A percentile compares a stretch with the other conserved stretches of the same genome.
Evolutionary conservation across 441 rosid species (phyloP).

Genomic region (Pelargonium fulgidum): DNA sequence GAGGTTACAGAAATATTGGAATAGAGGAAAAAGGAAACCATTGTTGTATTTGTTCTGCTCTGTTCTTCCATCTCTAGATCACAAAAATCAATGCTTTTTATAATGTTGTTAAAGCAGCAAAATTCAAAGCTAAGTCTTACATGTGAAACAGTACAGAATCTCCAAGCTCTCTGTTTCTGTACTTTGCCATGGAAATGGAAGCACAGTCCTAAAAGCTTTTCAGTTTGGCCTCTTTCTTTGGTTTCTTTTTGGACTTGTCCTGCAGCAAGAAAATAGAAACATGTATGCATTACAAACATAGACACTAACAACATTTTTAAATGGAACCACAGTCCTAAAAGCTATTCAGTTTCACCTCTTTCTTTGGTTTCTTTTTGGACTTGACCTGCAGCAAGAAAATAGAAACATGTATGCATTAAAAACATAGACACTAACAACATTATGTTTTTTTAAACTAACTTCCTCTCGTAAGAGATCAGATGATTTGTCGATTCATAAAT

Average conservation of each 20-base stretch:
- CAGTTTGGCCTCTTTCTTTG: neutral
- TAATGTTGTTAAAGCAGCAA: no score
- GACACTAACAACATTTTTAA: neutral
- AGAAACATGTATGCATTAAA: neutral
- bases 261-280: neutral
- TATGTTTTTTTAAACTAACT: neutral
- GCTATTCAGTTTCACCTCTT: neutral
- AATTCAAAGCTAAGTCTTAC: no score
- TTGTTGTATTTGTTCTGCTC: neutral
- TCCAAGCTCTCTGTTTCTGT: neutral
- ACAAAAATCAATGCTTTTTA: no score
- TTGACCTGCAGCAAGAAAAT: neutral
- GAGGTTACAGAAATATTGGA: constrained; percentile 46
- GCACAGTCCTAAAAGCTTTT: neutral
- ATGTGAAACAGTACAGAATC: no score
- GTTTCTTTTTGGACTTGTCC: neutral
- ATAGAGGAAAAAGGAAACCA: neutral
- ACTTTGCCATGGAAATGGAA: neutral
- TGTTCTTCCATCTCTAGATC: neutral
- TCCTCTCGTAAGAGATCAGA: neutral
- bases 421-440: constrained; percentile 3
- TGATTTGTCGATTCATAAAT: constrained; percentile 8
- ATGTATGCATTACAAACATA: neutral
- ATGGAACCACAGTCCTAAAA: neutral
- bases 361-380: no score